Evolutionary conservation across 2,329 filamentous ascomycete species (phyloP).

Genomic region (Laburnicola sp.): DNA sequence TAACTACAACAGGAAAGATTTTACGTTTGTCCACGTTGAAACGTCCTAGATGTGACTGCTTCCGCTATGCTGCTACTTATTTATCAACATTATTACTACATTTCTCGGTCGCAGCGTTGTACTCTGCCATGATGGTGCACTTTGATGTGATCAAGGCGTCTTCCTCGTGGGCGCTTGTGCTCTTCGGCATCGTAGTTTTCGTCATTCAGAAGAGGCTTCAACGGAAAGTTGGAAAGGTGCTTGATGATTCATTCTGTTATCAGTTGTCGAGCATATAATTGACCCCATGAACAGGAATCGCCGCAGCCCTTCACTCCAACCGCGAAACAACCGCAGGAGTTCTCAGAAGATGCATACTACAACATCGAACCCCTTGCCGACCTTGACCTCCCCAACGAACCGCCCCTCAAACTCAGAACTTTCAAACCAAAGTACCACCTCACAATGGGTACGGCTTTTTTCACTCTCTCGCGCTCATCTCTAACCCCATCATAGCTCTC

Average conservation of each 20-base stretch:
- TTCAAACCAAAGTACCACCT: slow-evolving; percentile 66
- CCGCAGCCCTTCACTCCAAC: neutral
- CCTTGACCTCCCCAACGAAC: slow-evolving; percentile 56
- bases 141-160: neutral
- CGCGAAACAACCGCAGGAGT: neutral
- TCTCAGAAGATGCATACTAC: slow-evolving; percentile 41
- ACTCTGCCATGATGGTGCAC: neutral
- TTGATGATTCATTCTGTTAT: neutral
- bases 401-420: slow-evolving; percentile 58
- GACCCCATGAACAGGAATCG: neutral
- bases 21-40: neutral
- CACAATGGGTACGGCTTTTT: slow-evolving; percentile 60
- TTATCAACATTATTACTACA: too few species aligned
- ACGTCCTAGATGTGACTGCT: slow-evolving; percentile 2
- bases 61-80: neutral
- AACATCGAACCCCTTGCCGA: slow-evolving; percentile 51
- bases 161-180: neutral
- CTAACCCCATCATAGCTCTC: slow-evolving; percentile 48
- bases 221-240: neutral
- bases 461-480: neutral
- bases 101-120: neutral
- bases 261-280: neutral
- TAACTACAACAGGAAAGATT: slow-evolving; percentile 9
- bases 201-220: neutral
- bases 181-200: neutral